phyloP scores from a whole-genome alignment of 2,329 filamentous ascomycete genomes.

The Biscogniauxia marginata region DNA sequence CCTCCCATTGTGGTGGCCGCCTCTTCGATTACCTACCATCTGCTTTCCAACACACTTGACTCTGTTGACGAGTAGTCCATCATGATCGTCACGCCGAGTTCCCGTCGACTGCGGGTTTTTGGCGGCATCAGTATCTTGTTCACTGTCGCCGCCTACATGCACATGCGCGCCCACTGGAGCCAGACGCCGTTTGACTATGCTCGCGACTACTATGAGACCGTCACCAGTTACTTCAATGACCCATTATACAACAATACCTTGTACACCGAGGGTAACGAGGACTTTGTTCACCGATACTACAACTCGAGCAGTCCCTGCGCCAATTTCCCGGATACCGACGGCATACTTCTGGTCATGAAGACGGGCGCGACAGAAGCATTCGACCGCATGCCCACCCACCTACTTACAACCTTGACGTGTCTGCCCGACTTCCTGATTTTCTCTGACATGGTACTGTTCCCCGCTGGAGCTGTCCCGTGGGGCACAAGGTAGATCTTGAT shows the following conservation, averaged over 20 bases:
- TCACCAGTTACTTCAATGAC: conserved; percentile 27
- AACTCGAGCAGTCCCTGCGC: conserved; percentile 40
- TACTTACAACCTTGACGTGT: conserved; percentile 54
- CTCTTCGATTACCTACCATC: background rate
- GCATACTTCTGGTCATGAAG: conserved; percentile 55
- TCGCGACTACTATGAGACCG: conserved; percentile 28
- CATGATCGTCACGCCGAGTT: conserved; percentile 32
- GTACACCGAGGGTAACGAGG: conserved; percentile 36
- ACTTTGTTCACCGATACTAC: conserved; percentile 33
- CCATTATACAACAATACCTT: conserved; percentile 40
- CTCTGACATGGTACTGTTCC: conserved; percentile 45
- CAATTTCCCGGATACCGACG: conserved; percentile 42
- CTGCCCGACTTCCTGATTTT: conserved; percentile 57
- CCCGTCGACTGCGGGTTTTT: conserved; percentile 31
- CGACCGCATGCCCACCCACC: conserved; percentile 53
- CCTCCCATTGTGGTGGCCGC: background rate
- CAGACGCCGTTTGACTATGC: conserved; percentile 29
- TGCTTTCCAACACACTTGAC: background rate
- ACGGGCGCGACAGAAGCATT: conserved; percentile 57
- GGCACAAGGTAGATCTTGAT: background rate
- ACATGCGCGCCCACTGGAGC: conserved; percentile 27
- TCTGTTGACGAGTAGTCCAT: conserved; percentile 1
- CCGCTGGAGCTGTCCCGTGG: conserved; percentile 1
- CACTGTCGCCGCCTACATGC: conserved; percentile 25
- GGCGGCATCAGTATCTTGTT: conserved; percentile 24